Base-by-base conservation (phyloP, 805 yeast species). In the Barnettozyma californica region DNA sequence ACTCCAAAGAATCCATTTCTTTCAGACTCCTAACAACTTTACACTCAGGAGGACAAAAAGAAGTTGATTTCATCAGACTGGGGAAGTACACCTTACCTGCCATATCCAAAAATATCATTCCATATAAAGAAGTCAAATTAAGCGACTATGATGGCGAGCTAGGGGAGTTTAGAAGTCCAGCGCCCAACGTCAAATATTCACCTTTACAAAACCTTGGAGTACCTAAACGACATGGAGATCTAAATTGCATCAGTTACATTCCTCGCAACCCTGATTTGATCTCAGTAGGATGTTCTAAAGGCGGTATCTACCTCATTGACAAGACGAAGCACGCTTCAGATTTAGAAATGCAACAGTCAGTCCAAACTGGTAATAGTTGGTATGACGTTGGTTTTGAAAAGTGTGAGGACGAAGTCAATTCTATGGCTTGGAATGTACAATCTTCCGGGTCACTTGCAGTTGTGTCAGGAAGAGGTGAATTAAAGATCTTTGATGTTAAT, bases 221-320 rank as follows among this genome's bases (percentile, higher is more conserved):
- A 55, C 50, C 50, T 13, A 19, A 31, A 4, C 43, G 43, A 16
- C 63, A 68, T 1, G 90, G 87, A 2, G 94, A 84, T 53, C 83
- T 90, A 48, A 87, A 88, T 61, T 76, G 78, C 52, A 82, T 86
- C 0, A 72, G 84, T 34, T 79, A 77, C 58, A 78, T 87, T 81
- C 95, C 96, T 0, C 92, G 85, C 55, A 91, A 91, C 58, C 94
- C 94, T 1, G 94, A 90, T 59, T 60, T 91, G 5, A 73, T 91
- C 5, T 88, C 91, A 2, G 77, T 89, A 18, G 78, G 82, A 9
- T 80, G 86, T 39, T 79, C 84, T 38, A 63, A 68, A 29, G 97
- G 97, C 1, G 69, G 75, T 13, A 70, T 84, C 11, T 78, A 75
- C 45, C 67, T 91, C 4, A 87, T 83, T 64, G 95, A 91, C 64